Base-by-base conservation (phyloP, 2,329 filamentous ascomycete species). In the Paecilomyces sp. region DNA sequence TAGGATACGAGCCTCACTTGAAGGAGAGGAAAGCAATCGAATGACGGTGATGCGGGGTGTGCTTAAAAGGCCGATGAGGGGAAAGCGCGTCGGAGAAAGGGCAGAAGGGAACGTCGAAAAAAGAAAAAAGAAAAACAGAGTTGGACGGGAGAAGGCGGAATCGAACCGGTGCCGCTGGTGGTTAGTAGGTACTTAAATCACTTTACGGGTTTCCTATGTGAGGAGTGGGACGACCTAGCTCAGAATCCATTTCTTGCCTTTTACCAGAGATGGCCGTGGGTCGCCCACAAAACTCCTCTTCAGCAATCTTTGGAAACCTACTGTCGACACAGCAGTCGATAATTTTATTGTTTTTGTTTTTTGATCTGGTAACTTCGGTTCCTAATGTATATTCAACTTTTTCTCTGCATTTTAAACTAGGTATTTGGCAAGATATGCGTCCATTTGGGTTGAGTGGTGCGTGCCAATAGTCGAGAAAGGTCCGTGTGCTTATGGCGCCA, bases 221-320 rank as follows among this genome's bases (percentile, higher is more conserved):
- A 82, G 84, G 85, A 86, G 85, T 86, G 85, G 83, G 84, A 87
- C 83, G 83, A 82, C 76, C 83, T 86, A 87, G 81, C 79, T 72
- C 79, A 82, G 85, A 87, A 88, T 84, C 85, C 84, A 86, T 85
- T 85, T 86, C 85, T 88, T 88, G 85, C 85, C 85, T 87, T 88
- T 88, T 88, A 88, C 86, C 86, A 88, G 86, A 88, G 86, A 85
- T 87, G 85, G 85, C 86, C 85, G 85, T 87, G 85, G 84, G 74
- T 78, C 79, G 79, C 80, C 80, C 81, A 83, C 75, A 75, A 82
- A 69, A 82, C 81, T 82, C 82, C 81, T 79, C 77, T 84, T 47
- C 70, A 69, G 69, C 68, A 84, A 83, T 84, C 81, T 84, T 84
- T 84, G 82, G 81, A 83, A 77, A 66, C 60, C 57, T 63, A 65